Evolutionary conservation across 345 rosid species (phyloP), one percentile per base, ranked within the genome.

Genomic region (Bruguiera gymnorhiza): DNA sequence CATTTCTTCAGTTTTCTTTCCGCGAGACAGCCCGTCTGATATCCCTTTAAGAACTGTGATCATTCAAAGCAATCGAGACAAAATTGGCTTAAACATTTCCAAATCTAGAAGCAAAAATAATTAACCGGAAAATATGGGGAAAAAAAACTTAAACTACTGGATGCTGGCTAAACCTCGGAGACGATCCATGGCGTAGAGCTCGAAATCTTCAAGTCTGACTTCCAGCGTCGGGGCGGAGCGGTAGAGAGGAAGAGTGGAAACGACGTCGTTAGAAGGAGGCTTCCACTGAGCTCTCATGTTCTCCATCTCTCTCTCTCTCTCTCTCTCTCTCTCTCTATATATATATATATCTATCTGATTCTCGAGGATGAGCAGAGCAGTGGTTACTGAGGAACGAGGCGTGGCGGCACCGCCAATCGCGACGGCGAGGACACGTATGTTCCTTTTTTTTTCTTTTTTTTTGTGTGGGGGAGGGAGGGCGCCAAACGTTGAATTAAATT

Each of bases 141-240:
- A 53, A 67, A 21, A 58, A 29, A 10, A 39, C 9, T 3, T 56
- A 2, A 57, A 43, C 18, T 43, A 43, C 50, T 10, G 59, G 2
- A 34, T 26, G 26, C 34, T 46, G 32, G 8, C 37, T 23, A 29
- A 24, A 95, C 99, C 99, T 80, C 92, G 89, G 67, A 95, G 86
- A 61, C 96, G 94, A 85, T 92, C 94, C 60, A 88, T 73, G 77
- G 99, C 96, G 76, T 83, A 90, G 79, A 86, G 89, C 86, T 92
- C 98, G 84, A 90, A 95, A 68, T 92, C 97, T 72, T 88, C 96
- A 54, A 90, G 88, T 48, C 98, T 84, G 76, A 92, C 94, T 72
- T 95, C 97, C 73, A 92, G 86, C 3, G 82, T n/a, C 51, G 96
- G 98, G 16, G 96, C 87, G 10, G 89, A 83, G 51, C 91, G 85